phyloP scores from a whole-genome alignment of 805 yeast species.

The Starmera pachycereana region DNA sequence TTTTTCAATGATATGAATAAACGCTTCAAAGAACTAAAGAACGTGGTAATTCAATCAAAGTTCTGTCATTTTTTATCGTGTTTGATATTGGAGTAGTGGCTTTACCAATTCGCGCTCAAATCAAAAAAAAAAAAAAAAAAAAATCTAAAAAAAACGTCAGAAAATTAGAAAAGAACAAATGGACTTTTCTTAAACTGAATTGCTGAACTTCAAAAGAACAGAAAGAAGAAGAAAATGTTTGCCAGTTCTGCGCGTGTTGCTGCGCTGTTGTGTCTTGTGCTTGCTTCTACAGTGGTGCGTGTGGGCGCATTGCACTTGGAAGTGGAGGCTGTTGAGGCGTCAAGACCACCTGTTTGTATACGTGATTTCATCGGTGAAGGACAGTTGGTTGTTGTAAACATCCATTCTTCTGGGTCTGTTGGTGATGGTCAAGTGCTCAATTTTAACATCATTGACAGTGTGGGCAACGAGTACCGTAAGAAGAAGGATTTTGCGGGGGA shows the following conservation, averaged over 20 bases:
- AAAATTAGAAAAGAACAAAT: too few relatives aligned
- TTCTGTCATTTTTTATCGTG: too few relatives aligned
- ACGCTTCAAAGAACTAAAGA: too few relatives aligned
- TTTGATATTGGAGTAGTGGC: too few relatives aligned
- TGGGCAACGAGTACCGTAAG: slow-evolving; percentile 79
- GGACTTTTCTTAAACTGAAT: too few relatives aligned
- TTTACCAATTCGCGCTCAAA: too few relatives aligned
- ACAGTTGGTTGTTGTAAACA: slow-evolving; percentile 78
- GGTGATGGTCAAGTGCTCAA: slow-evolving; percentile 85
- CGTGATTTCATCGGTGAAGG: slow-evolving; percentile 85
- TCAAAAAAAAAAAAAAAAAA: too few relatives aligned
- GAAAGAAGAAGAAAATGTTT: background rate
- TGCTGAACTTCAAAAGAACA: too few relatives aligned
- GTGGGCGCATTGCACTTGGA: slow-evolving; percentile 40
- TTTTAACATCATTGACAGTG: slow-evolving; percentile 59
- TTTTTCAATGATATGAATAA: too few relatives aligned
- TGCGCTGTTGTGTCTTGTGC: slow-evolving; percentile 3
- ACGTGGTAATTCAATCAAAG: too few relatives aligned
- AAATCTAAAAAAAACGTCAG: too few relatives aligned
- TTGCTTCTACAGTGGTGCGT: slow-evolving; percentile 4
- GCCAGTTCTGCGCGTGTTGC: slow-evolving; percentile 5
- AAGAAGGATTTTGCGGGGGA: slow-evolving; percentile 67
- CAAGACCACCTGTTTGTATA: slow-evolving; percentile 63
- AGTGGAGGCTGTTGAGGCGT: slow-evolving; percentile 33
- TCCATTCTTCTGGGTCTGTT: slow-evolving; percentile 58